Percentiles rank a stretch among this genome's conserved stretches.
Conservation (phyloP, 192 early-diverging fungal species). For the Coemansia asiatica region DNA sequence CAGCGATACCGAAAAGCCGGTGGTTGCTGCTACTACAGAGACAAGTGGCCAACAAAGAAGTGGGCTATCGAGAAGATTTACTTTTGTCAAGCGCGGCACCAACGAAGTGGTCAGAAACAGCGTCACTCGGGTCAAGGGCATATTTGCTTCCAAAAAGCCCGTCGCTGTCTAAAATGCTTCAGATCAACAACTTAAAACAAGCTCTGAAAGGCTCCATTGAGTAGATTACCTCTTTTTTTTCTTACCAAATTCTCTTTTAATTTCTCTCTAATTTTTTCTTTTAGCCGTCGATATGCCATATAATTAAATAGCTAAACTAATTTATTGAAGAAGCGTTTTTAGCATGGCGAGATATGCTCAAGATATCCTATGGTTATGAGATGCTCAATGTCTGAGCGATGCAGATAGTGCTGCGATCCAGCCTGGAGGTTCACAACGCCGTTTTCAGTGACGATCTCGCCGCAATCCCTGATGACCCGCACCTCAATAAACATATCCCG, state of each 20-base stretch:
- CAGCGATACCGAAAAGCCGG: constrained; percentile 7
- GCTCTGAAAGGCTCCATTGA: not conserved
- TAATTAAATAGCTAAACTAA: no score
- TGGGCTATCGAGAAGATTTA: constrained; percentile 21
- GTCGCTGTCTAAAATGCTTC: constrained; percentile 15
- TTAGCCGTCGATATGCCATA: no score
- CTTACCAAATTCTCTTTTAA: no score
- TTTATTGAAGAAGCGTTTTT: not conserved
- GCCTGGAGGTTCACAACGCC: constrained; percentile 75
- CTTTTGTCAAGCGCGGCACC: constrained; percentile 34
- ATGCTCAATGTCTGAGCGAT: constrained; percentile 84
- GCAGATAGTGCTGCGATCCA: constrained; percentile 83
- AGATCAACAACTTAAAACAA: no score
- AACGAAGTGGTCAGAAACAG: constrained; percentile 46
- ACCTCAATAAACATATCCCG: constrained; percentile 91
- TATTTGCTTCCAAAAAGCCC: constrained; percentile 37
- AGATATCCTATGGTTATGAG: constrained; percentile 84
- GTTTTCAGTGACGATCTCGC: constrained; percentile 86
- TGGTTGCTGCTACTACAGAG: not conserved
- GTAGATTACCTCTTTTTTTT: not conserved
- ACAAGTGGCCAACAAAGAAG: not conserved
- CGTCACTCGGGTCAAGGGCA: constrained; percentile 46
- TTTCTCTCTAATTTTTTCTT: constrained; percentile 5
- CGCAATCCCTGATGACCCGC: constrained; percentile 81
- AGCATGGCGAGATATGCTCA: constrained; percentile 62